A percentile compares a stretch with the other conserved stretches of the same genome.
Evolutionary conservation across 176 grass and related monocot species (phyloP).

Genomic region (Elymus sibiricus): DNA sequence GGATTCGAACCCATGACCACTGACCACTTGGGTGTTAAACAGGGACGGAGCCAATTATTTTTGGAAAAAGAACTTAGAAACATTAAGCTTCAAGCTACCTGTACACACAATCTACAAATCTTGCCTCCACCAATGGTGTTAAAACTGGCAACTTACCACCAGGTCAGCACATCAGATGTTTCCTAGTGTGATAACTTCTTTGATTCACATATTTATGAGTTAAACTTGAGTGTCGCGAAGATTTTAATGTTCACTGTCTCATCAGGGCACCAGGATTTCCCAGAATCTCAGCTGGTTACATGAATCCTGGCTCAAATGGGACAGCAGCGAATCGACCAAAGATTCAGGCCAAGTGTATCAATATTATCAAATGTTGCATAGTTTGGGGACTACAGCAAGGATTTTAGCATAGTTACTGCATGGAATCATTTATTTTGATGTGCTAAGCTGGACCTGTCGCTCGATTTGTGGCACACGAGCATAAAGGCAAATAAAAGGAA

Average conservation of each 20-base stretch:
- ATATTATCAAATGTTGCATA: background rate
- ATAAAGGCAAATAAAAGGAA: background rate
- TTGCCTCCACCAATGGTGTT: no score
- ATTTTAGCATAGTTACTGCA: background rate
- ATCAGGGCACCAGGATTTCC: background rate
- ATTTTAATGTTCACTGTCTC: background rate
- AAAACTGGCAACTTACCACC: background rate
- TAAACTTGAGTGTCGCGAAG: background rate
- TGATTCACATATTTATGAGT: no score
- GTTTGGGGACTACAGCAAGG: background rate
- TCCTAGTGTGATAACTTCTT: no score
- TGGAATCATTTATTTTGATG: background rate
- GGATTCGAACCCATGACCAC: background rate
- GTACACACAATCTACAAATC: no score
- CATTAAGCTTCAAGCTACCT: no score
- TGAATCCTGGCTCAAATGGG: background rate
- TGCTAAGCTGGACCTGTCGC: background rate
- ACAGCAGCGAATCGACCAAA: background rate
- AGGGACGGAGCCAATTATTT: no score
- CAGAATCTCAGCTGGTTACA: background rate
- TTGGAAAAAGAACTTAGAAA: no score
- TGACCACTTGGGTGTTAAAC: background rate
- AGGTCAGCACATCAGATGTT: background rate
- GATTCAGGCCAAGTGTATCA: background rate
- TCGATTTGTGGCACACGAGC: background rate